These are phyloP conservation scores for Xylaria sp. DNA, from an alignment of 2,329 filamentous ascomycete species.

Conservation along the genomic window DNA sequence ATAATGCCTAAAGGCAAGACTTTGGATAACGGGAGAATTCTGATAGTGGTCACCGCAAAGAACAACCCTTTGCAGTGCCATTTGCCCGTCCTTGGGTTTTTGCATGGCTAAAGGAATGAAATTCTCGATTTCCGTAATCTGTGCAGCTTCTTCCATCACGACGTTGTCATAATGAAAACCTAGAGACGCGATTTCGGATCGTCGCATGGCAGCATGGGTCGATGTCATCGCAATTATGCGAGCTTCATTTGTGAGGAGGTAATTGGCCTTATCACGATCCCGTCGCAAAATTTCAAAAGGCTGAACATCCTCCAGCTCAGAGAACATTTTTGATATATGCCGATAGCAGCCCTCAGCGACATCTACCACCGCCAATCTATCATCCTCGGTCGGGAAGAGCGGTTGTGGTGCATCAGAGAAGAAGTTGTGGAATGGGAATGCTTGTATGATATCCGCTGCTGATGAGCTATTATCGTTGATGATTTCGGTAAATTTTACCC, in stretches of 20 bases:
- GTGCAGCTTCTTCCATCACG: conserved; percentile 97
- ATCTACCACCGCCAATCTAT: conserved; percentile 76
- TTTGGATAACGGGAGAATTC: conserved; percentile 96
- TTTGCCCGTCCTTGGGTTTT: conserved; percentile 76
- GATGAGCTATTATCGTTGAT: conserved; percentile 67
- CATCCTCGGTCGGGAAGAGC: conserved; percentile 75
- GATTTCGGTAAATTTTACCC: conserved; percentile 83
- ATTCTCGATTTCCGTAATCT: conserved; percentile 97
- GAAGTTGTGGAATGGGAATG: conserved; percentile 89
- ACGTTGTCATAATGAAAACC: conserved; percentile 98
- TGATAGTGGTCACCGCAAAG: conserved; percentile 96
- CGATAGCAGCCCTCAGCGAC: conserved; percentile 86
- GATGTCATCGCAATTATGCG: conserved; percentile 98
- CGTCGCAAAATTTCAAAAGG: conserved; percentile 94
- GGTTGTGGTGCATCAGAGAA: conserved; percentile 90
- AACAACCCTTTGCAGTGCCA: conserved; percentile 86
- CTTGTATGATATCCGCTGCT: conserved; percentile 70
- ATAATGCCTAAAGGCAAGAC: conserved; percentile 92
- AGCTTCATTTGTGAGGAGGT: conserved; percentile 94
- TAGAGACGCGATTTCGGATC: conserved; percentile 88
- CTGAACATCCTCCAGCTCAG: conserved; percentile 89
- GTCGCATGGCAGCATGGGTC: conserved; percentile 94
- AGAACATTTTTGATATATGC: conserved; percentile 90
- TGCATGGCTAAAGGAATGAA: conserved; percentile 97
- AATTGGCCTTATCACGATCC: conserved; percentile 93